phyloP scores from a whole-genome alignment of 192 early-diverging fungal genomes.

The Chytriomyces confervae region DNA sequence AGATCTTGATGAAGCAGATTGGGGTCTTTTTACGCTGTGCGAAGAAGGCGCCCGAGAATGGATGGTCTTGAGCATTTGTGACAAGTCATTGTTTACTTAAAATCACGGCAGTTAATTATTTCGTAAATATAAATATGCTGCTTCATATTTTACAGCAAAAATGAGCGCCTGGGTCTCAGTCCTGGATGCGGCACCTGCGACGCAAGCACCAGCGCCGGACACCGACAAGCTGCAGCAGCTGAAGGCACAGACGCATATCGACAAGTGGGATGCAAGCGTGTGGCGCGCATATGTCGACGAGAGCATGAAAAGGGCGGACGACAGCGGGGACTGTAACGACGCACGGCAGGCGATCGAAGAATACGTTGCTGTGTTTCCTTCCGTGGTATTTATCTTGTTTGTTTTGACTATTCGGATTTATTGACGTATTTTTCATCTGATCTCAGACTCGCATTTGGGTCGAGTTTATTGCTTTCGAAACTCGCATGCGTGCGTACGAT shows the following conservation, averaged over 20 bases:
- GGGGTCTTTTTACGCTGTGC: not conserved
- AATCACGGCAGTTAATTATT: not conserved
- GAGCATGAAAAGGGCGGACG: no score
- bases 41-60: not conserved
- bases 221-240: not conserved
- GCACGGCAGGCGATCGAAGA: not conserved
- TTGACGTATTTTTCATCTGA: no score
- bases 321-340: slow-evolving; percentile 3
- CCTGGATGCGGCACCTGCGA: no score
- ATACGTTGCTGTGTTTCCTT: slow-evolving; percentile 2
- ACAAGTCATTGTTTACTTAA: no score
- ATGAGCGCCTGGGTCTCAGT: no score
- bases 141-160: no score
- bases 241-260: not conserved
- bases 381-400: not conserved
- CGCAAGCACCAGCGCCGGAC: not conserved
- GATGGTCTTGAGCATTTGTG: not conserved
- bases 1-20: not conserved
- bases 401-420: not conserved
- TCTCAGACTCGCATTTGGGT: slow-evolving; percentile 56
- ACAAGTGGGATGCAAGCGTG: not conserved
- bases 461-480: slow-evolving; percentile 80
- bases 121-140: no score
- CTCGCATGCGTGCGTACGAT: slow-evolving; percentile 73
- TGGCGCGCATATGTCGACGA: slow-evolving; percentile 16